Evolutionary conservation across 2,329 filamentous ascomycete species (phyloP), one percentile per base, ranked within the genome.

Genomic region (Colletotrichum sansevieriae): DNA sequence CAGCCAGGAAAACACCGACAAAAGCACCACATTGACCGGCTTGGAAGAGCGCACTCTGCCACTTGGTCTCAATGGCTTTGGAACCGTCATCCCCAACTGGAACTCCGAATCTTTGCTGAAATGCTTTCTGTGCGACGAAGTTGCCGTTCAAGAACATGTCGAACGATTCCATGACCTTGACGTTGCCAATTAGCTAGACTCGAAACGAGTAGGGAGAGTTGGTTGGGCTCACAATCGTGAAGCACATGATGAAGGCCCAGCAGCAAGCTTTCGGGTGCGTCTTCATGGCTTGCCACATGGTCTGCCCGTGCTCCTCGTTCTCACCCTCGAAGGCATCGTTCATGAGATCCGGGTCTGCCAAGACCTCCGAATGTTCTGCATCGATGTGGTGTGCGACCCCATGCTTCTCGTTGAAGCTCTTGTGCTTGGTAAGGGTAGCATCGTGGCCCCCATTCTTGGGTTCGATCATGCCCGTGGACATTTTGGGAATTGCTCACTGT

Each of bases 211-310:
- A 15, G 35, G 33, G 51, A 18, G 10, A n/a, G 0, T 29, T 29
- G 25, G 25, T 29, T 12, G 22, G 22, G 15, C 82, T 78, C 54
- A 84, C 83, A 74, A 85, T 85, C 4, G 83, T 84, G 73, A 82
- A 85, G 54, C 81, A 85, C 81, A 84, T 84, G 72, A 78, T 75
- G 55, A 84, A 83, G 0, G 82, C 83, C 83, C 83, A 85, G 18
- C 82, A 75, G 33, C 80, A 80, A 56, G 83, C 83, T 78, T 78
- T 80, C 20, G 83, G 83, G 58, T 84, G 80, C 0, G 71, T 75
- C 71, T 78, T 77, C 35, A 76, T 76, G 1, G 81, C 79, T 51
- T 76, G 71, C 75, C 81, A 78, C 12, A 81, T 74, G 2, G 77
- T 76, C 78, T 81, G 78, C 39, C 79, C 72, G 63, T 82, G 79